Percentiles rank a stretch among this genome's conserved stretches.
phyloP scores from a whole-genome alignment of 352 stramenopile species.

The Pythium phragmiticola region DNA sequence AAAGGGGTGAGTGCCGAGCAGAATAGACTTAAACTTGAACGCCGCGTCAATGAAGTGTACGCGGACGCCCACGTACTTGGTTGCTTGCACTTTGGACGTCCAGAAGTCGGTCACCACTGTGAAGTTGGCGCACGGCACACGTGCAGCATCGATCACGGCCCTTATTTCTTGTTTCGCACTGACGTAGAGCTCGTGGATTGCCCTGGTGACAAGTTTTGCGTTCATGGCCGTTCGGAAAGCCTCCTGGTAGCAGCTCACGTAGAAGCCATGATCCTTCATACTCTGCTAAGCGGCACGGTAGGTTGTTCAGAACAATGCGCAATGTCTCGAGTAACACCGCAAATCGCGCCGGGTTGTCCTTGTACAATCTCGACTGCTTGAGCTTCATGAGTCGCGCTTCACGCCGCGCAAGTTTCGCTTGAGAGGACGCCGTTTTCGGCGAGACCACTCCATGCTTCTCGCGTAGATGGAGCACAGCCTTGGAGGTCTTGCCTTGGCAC shows the following conservation, averaged over 20 bases:
- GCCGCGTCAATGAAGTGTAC: constrained; percentile 27
- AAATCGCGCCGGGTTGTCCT: background rate
- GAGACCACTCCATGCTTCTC: no score
- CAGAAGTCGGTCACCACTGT: constrained; percentile 24
- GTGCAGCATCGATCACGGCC: background rate
- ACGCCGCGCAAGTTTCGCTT: no score
- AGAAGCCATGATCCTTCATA: constrained; percentile 9
- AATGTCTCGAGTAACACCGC: constrained; percentile 11
- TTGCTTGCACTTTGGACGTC: constrained; percentile 6
- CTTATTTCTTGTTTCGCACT: constrained; percentile 7
- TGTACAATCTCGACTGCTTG: background rate
- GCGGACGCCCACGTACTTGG: constrained; percentile 23
- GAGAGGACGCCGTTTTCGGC: no score
- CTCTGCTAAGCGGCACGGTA: constrained; percentile 7
- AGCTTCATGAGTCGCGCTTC: background rate
- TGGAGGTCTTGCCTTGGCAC: no score
- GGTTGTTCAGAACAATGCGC: constrained; percentile 8
- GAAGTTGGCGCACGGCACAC: constrained; percentile 1
- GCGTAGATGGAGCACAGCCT: no score
- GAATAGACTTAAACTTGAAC: constrained; percentile 22
- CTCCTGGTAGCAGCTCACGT: background rate
- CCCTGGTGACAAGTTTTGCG: background rate
- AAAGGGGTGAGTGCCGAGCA: constrained; percentile 1
- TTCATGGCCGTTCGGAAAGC: background rate
- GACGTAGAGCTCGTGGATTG: constrained; percentile 9